These are phyloP conservation scores for Gillenia trifoliata DNA, from an alignment of 306 rosid genomes.

Conservation along the genomic window DNA sequence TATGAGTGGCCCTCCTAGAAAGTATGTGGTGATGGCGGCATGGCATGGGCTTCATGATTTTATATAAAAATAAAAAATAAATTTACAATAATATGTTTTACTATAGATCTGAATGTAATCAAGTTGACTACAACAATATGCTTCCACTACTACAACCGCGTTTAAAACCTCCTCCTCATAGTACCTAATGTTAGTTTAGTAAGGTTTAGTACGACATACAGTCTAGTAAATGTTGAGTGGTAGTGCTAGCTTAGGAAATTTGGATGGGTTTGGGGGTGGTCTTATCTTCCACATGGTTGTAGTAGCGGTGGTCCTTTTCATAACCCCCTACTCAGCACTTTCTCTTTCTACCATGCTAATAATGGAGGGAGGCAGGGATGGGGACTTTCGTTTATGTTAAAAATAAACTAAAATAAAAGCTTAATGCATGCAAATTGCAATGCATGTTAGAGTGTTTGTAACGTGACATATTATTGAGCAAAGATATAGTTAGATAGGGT, in stretches of 20 bases:
- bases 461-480: too few species aligned
- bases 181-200: too few species aligned
- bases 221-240: too few species aligned
- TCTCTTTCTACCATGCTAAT: constrained; percentile 13
- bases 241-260: too few species aligned
- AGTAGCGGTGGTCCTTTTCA: constrained; percentile 43
- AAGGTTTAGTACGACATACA: too few species aligned
- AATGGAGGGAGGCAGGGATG: constrained; percentile 12
- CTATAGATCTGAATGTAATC: too few species aligned
- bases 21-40: neutral
- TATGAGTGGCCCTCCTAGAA: neutral
- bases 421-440: too few species aligned
- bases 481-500: too few species aligned
- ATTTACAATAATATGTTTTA: too few species aligned
- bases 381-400: neutral
- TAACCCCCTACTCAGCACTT: constrained; percentile 11
- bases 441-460: too few species aligned
- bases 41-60: neutral
- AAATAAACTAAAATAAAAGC: neutral
- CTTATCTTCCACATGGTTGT: constrained; percentile 17
- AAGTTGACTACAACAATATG: neutral
- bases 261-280: constrained; percentile 3
- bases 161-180: too few species aligned
- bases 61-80: neutral
- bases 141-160: neutral